Evolutionary conservation across 139 green algal species (phyloP), one percentile per base, ranked within the genome.

Genomic region (Chlamydomonas incerta): DNA sequence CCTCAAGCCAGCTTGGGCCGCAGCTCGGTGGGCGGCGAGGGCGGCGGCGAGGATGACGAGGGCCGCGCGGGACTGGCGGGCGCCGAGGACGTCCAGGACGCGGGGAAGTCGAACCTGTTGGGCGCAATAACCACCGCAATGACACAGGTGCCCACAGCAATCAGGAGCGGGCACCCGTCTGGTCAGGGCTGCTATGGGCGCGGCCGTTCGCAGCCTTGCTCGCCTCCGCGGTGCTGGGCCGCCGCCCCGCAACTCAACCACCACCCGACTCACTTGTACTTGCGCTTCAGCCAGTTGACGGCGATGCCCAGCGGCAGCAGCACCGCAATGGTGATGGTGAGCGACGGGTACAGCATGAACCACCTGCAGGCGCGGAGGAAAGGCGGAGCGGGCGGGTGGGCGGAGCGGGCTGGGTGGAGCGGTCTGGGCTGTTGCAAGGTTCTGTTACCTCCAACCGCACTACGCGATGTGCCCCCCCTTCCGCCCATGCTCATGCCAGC

Each of bases 321-420:
- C 46, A 92, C 35, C 2, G 28, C 57, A 24, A 87, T 41, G 1
- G 76, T 87, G 66, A 90, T 72, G 23, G 68, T 50, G 23, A 92
- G 82, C 26, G 75, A 88, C 34, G 89, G 89, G 79, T 86, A 92
- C 34, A 92, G 57, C 71, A 90, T 71, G 60, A 85, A 86, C 79
- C 79, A 83, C 80, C 80, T 85, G 80, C 11, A 0, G 23, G 68
- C 8, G 34, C 50, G 68, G 23, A 58, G 46, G 71, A 0, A 23
- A 50, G 47, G 35, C n/a, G n/a, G n/a, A n/a, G n/a, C n/a, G n/a
- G n/a, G n/a, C n/a, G n/a, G n/a, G n/a, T n/a, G n/a, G n/a, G n/a
- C n/a, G n/a, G n/a, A n/a, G n/a, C n/a, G n/a, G n/a, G n/a, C n/a
- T n/a, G n/a, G n/a, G n/a, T n/a, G n/a, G n/a, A n/a, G n/a, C n/a